Evolutionary conservation across 495 filamentous ascomycete species (phyloP), one percentile per base, ranked within the genome.

Genomic region (Friedmanniomyces endolithicus): DNA sequence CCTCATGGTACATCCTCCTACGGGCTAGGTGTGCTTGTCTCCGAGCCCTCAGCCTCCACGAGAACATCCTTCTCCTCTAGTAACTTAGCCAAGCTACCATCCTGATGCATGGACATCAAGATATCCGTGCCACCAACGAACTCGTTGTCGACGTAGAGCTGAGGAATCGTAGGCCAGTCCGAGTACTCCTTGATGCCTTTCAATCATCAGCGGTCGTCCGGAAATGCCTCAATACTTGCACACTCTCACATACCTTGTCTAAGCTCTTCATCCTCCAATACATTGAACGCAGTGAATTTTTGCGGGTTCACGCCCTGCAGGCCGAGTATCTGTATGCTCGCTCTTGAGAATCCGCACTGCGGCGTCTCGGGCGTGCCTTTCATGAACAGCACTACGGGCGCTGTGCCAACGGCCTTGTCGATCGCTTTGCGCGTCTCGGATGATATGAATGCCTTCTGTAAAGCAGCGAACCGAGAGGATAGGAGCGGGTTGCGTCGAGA

Each of bases 121-220:
- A 98, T 98, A 72, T 98, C 94, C 67, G 92, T 97, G 1, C 92
- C 92, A 52, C 92, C 94, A 55, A 98, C 77, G 65, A 98, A 98
- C 67, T 97, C 88, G 70, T 90, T 90, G 49, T 92, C 78, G 48
- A 98, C 74, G 70, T 97, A 98, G 29, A 98, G 76, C 68, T 97
- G 92, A 0, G 92, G 92, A 67, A 98, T 97, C 22, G 92, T 98
- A 9, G 92, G 92, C 92, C 92, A 98, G 65, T 95, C 90, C 4
- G 88, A 94, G 75, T 88, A 98, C 67, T 98, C 90, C 68, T 98
- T 98, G 70, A 98, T 90, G 40, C 94, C 90, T 95, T 53, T n/a
- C n/a, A n/a, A n/a, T n/a, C n/a, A n/a, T n/a, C 53, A 44, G 8
- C 43, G 50, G 39, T 50, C 59, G 56, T 62, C 50, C 63, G 54